Conservation (phyloP, 345 rosid genomes). For the Erucastrum elatum region DNA sequence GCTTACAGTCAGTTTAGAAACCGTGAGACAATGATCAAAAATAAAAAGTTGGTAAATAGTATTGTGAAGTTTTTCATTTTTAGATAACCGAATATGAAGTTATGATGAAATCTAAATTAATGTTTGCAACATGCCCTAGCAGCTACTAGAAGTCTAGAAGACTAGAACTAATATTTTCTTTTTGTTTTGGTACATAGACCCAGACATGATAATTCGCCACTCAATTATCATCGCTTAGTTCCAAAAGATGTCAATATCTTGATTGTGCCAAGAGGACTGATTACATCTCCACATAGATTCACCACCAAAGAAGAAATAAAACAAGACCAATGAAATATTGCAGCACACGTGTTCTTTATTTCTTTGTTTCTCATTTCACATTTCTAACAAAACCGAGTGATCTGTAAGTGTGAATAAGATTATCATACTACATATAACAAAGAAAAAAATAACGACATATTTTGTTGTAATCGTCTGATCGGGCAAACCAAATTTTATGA, state of each 20-base stretch:
- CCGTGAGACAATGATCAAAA: not conserved
- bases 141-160: not conserved
- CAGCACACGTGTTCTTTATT: slow-evolving; percentile 1
- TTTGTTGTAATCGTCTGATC: not conserved
- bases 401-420: not conserved
- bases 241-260: slow-evolving; percentile 12
- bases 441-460: not conserved
- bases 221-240: not conserved
- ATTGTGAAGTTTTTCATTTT: not conserved
- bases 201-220: not conserved
- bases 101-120: not conserved
- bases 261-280: not conserved
- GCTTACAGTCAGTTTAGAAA: not conserved
- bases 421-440: not conserved
- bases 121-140: not conserved
- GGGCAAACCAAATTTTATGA: not conserved
- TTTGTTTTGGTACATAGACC: not conserved
- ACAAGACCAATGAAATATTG: not conserved
- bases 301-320: not conserved
- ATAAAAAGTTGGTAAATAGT: not conserved
- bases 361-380: not conserved
- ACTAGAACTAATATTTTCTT: too few species aligned
- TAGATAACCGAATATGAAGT: not conserved
- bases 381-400: not conserved
- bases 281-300: not conserved